Evolutionary conservation across 495 filamentous ascomycete species (phyloP), one percentile per base, ranked within the genome.

Genomic region (Xylaria nigripes): DNA sequence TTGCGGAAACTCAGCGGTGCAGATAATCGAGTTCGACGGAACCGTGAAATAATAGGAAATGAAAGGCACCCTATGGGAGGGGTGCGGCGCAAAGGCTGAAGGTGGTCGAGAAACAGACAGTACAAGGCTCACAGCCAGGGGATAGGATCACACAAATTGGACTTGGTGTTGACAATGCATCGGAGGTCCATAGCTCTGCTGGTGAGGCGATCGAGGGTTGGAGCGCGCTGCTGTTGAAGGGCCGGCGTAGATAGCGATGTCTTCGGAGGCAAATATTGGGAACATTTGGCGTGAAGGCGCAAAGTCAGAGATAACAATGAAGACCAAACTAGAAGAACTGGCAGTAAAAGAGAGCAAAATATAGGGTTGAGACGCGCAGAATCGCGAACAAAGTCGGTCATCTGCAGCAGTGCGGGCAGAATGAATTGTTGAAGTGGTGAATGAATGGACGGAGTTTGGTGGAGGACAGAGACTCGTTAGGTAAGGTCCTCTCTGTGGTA

Each of bases 61-160:
- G 25, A 57, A 22, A 50, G 41, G 46, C 53, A 54, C 54, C 58
- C 50, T 40, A 48, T 58, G 54, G 42, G 51, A 12, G 4, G 54
- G 24, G 50, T 55, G 59, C 62, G 32, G 57, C 60, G 60, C 56
- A 56, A 50, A 43, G 25, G 51, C 30, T 42, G 51, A n/a, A n/a
- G 45, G 36, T 23, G 57, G 54, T 59, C 51, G 61, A 38, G 55
- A 45, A 40, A 60, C 22, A 47, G 48, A 48, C 34, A 59, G 53
- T 57, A 59, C 61, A 59, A 51, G 62, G 60, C 60, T 65, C 65
- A 61, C 62, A 63, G 60, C 53, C 60, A 46, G 24, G 62, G 49
- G 56, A 44, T 50, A 48, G 60, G 59, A 62, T 67, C 65, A 67
- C 65, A 67, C 65, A 56, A 58, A 67, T 54, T 67, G 57, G 55